Percentiles rank a stretch among this genome's conserved stretches.
Conservation (phyloP, 2,329 filamentous ascomycete species). For the Phoma herbarum region DNA sequence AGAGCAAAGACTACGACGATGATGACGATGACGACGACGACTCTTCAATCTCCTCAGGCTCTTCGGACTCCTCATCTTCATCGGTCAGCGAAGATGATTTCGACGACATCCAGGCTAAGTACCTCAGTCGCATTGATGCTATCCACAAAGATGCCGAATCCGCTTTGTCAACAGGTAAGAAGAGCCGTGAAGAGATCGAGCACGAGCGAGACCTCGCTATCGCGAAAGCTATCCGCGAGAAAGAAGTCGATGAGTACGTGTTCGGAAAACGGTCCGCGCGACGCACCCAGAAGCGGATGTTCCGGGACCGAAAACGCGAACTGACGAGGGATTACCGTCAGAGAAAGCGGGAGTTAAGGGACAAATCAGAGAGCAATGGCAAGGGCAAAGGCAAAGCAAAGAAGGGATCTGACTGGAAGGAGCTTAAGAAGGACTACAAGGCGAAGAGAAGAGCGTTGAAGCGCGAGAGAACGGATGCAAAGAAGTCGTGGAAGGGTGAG, state of each 20-base stretch:
- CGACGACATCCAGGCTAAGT: conserved; percentile 17
- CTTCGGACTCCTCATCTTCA: conserved; percentile 28
- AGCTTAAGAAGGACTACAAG: conserved; percentile 35
- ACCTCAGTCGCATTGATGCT: conserved; percentile 30
- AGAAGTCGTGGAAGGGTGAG: conserved; percentile 30
- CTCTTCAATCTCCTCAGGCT: conserved; percentile 37
- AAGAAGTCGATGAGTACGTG: conserved; percentile 29
- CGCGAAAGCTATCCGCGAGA: conserved; percentile 33
- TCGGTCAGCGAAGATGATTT: conserved; percentile 24
- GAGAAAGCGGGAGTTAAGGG: conserved; percentile 34
- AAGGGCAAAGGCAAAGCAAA: conserved; percentile 35
- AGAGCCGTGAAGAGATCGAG: conserved; percentile 29
- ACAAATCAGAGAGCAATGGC: conserved; percentile 20
- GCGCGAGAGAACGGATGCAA: conserved; percentile 24
- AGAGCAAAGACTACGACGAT: conserved; percentile 22
- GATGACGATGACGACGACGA: conserved; percentile 29
- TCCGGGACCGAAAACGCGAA: conserved; percentile 24
- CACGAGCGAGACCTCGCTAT: conserved; percentile 39
- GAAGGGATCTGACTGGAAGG: conserved; percentile 35
- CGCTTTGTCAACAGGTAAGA: conserved; percentile 37
- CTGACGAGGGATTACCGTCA: conserved; percentile 28
- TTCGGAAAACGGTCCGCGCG: conserved; percentile 30
- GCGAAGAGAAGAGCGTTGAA: conserved; percentile 33
- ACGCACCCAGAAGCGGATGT: conserved; percentile 20
- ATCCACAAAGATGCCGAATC: conserved; percentile 34